Base-by-base conservation (phyloP, 2,329 filamentous ascomycete species). In the Macrophomina tecta region DNA sequence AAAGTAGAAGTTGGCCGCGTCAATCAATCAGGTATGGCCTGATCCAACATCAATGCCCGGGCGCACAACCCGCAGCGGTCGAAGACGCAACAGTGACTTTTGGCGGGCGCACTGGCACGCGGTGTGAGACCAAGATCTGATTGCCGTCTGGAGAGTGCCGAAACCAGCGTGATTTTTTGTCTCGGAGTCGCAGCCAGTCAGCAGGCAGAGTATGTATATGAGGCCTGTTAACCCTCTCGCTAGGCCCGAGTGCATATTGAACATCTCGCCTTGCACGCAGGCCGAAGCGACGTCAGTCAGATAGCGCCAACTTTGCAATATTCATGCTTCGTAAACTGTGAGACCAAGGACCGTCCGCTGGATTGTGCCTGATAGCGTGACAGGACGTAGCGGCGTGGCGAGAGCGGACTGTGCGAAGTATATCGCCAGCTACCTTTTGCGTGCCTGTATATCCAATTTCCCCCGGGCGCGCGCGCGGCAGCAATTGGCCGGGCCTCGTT, bases 11-110 rank as follows among this genome's bases (percentile, higher is more conserved):
- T 30, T 28, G 28, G 46, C 46, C 42, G 64, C 49, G 58, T 45
- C 64, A 49, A 66, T 66, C 64, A 65, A 51, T 52, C 49, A 65
- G 58, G 23, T 52, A 66, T 66, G 64, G 53, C 64, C 64, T 66
- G 64, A 66, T 65, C 52, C 36, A 56, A 49, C 51, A 65, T 38
- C 64, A 60, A 23, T 16, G 53, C 42, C 45, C 64, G 64, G 64
- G 28, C 53, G 64, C 46, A 38, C 34, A 53, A 52, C 53, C 64
- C 64, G 53, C 64, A 60, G 52, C 45, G 64, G 52, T 48, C 63
- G 18, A 49, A 46, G 52, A 55, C 51, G 63, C 63, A 48, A 38
- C 52, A 45, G 14, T 36, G 51, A n/a, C 63, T 45, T 36, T 36
- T 45, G 42, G 58, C 58, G 58, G 30, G 58, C 58, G 56, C 56